Base-by-base conservation (phyloP, 805 yeast genomes). In the Saccharomycopsis selenospora region DNA sequence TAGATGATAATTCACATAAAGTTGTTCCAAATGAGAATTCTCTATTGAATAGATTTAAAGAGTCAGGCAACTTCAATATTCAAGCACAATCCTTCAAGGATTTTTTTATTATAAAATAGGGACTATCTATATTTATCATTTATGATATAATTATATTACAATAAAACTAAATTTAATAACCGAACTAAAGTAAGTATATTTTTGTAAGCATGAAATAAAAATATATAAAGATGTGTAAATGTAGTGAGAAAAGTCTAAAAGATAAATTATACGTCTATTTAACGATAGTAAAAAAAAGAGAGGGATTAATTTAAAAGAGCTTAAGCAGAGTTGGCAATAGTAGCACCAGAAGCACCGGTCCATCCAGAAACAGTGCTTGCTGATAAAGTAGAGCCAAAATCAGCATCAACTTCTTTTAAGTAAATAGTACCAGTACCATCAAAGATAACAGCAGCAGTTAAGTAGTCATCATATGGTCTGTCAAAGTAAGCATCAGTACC, bases 381-480 rank as follows among this genome's bases (percentile, higher is more conserved):
- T 58, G 72, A 75, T 56, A 89, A 71, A 41, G 79, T 63, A 42
- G 77, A 61, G 54, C 66, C 72, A 59, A 83, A 82, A 56, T 69
- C 69, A 58, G 73, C 79, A 59, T 77, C 82, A 48, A 89, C 76
- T 54, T 73, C 68, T 54, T 78, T 77, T 59, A 87, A 66, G 61
- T 77, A 76, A 56, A 88, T 73, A 36, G 67, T 54, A 53, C 73
- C 70, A 52, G 75, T 71, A 40, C 66, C 68, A 55, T 76, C 70
- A 69, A 93, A 91, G 61, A 93, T 70, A 52, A 77, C 96, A 57
- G 96, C 98, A 61, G 93, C 96, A 74, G 86, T 88, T 73, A 88
- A 70, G 40, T 95, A 71, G 18, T 79, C 73, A 53, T 70, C 61
- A 41, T 84, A 76, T 59, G 99, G 99, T 77, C 99, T 88, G 20